These are phyloP conservation scores for Magnaporthiopsis rhizophila DNA, from an alignment of 2,329 filamentous ascomycete species.

Conservation along the genomic window DNA sequence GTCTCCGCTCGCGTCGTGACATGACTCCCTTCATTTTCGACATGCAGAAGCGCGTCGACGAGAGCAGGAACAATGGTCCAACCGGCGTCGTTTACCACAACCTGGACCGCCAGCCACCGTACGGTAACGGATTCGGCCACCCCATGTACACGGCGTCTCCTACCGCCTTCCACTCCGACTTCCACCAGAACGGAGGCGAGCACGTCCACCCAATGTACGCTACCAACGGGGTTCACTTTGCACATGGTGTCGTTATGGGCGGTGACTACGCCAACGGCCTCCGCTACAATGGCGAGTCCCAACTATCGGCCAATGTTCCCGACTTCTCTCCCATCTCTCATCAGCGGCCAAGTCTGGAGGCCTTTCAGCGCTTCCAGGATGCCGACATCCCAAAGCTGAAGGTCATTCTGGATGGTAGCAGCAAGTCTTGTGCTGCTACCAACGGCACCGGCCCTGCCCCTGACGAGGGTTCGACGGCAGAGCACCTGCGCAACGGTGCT, in stretches of 20 bases:
- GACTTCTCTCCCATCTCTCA: constrained; percentile 44
- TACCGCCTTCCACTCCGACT: constrained; percentile 8
- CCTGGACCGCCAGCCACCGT: constrained; percentile 15
- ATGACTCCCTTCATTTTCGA: constrained; percentile 77
- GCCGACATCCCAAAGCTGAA: constrained; percentile 6
- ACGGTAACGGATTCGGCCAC: constrained; percentile 20
- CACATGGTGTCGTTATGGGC: constrained; percentile 22
- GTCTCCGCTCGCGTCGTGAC: constrained; percentile 63
- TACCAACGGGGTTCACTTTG: constrained; percentile 4
- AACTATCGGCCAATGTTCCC: constrained; percentile 54
- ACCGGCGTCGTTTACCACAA: constrained; percentile 26
- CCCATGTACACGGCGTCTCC: constrained; percentile 6
- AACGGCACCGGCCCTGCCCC: background rate
- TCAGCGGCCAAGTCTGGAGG: constrained; percentile 18
- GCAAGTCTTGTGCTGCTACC: background rate
- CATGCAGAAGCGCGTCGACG: constrained; percentile 61
- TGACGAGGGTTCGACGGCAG: background rate
- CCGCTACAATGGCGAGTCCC: constrained; percentile 33
- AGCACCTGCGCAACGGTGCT: constrained; percentile 1
- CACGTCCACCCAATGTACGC: constrained; percentile 6
- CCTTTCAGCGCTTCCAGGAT: constrained; percentile 24
- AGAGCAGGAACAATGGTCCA: constrained; percentile 66
- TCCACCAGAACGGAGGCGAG: constrained; percentile 21
- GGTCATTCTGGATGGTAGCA: constrained; percentile 2
- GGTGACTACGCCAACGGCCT: constrained; percentile 30